Evolutionary conservation across 257 asterid genomes (phyloP), one percentile per base, ranked within the genome.

Genomic region (Scutellaria minor): DNA sequence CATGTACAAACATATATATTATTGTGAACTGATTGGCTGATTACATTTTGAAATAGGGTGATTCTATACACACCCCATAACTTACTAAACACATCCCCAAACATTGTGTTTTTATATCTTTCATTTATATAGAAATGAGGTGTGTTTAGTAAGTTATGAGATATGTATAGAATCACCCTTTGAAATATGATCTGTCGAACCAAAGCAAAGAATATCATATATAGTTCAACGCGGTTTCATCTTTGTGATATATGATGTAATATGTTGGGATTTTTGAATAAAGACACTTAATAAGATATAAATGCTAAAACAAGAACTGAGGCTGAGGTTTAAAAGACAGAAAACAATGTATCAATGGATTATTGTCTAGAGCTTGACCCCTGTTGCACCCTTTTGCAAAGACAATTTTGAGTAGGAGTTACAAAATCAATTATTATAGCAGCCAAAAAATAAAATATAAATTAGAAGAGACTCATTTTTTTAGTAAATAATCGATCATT

Each of bases 351-450:
- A 46, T 50, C 72, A 75, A 58, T 80, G 74, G 74, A 68, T 70
- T 52, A 81, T 76, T 83, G 84, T 82, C 85, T 75, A 48, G 68
- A 53, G 18, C 45, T 51, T 76, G 94, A 81, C 89, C 88, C 90
- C 70, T 66, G 70, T 2, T 85, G 90, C 83, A 83, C 84, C 95
- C 89, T 76, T 42, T 35, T 55, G 39, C 22, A 58, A 60, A 46
- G 87, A 84, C 91, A 82, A 45, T n/a, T 58, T 60, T 52, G n/a
- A 41, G 24, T 44, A 35, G 45, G 48, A 14, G 44, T 68, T 24
- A 59, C 35, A 11, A 62, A 48, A 39, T 71, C 52, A 9, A 60
- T 68, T 68, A 77, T 64, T 56, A 55, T 9, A 62, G 63, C 74
- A 75, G 24, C 39, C 18, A 37, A 66, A 7, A 53, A 69, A 64